Conservation (phyloP, 306 rosid species). For the Amphicarpaea edgeworthii region DNA sequence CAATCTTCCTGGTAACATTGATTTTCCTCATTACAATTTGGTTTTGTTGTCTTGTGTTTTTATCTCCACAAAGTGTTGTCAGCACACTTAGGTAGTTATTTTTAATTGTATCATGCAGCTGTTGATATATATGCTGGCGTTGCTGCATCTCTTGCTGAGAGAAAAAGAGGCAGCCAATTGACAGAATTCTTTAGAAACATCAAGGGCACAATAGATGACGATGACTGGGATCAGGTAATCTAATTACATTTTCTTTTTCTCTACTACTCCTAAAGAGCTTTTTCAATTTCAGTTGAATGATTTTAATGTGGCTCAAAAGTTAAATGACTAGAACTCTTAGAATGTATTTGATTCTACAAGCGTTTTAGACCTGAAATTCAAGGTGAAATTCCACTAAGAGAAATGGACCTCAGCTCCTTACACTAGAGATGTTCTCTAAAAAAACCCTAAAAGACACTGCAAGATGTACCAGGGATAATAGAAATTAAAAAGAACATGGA, state of each 20-base stretch:
- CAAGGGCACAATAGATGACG: constrained; percentile 94
- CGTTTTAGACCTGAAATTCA: constrained; percentile 7
- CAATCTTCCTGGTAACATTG: constrained; percentile 78
- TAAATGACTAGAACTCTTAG: constrained; percentile 12
- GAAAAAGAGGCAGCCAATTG: constrained; percentile 90
- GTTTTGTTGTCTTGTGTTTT: constrained; percentile 16
- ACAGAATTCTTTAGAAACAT: constrained; percentile 92
- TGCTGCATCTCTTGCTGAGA: constrained; percentile 97
- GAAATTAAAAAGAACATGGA: neutral
- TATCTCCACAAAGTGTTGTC: constrained; percentile 25
- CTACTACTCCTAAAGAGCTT: constrained; percentile 19
- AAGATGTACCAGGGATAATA: neutral
- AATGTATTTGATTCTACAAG: constrained; percentile 22
- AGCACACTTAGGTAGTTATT: constrained; percentile 35
- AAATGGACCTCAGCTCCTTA: neutral
- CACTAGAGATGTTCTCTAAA: neutral
- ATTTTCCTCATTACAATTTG: constrained; percentile 31
- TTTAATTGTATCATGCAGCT: constrained; percentile 63
- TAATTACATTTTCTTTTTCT: constrained; percentile 38
- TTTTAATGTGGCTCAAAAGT: constrained; percentile 31
- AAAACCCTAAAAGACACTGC: neutral
- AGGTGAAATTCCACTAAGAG: neutral
- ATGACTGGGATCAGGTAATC: constrained; percentile 96
- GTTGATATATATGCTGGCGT: constrained; percentile 96
- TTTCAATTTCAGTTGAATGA: constrained; percentile 22